Percentiles rank a stretch among this genome's conserved stretches.
Evolutionary conservation across 169 alveolate genomes (phyloP).

Genomic region (Cyclospora cayetanensis): DNA sequence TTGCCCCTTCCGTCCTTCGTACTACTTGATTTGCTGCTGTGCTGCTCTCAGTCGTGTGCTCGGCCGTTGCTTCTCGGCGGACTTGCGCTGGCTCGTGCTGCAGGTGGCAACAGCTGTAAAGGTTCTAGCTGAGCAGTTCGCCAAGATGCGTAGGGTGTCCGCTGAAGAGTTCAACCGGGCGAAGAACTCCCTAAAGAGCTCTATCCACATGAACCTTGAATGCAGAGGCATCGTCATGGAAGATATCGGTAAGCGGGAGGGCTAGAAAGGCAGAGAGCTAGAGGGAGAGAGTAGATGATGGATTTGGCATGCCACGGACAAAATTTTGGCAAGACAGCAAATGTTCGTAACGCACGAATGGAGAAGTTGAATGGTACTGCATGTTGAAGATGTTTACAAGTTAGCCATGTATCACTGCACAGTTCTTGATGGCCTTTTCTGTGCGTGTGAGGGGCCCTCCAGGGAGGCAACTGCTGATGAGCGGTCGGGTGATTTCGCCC

Average conservation of each 20-base stretch:
- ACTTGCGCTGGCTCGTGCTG: neutral
- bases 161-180: constrained; percentile 63
- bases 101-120: constrained; percentile 27
- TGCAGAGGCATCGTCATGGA: constrained; percentile 66
- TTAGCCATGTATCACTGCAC: too few relatives aligned
- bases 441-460: too few relatives aligned
- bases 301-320: too few relatives aligned
- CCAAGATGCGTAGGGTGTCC: constrained; percentile 19
- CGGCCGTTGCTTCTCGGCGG: neutral
- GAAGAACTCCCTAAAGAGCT: constrained; percentile 60
- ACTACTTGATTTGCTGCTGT: too few relatives aligned
- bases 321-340: too few relatives aligned
- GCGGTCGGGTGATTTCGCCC: constrained; percentile 46
- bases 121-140: constrained; percentile 49
- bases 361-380: too few relatives aligned
- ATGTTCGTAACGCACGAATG: too few relatives aligned
- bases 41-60: neutral
- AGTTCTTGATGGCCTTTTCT: too few relatives aligned
- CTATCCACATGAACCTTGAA: constrained; percentile 68
- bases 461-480: constrained; percentile 72
- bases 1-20: too few relatives aligned
- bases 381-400: too few relatives aligned
- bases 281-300: too few relatives aligned
- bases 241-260: constrained; percentile 41
- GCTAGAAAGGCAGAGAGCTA: too few relatives aligned